Conservation (phyloP, 352 stramenopile species). For the Thalassiosira ordinaria region DNA sequence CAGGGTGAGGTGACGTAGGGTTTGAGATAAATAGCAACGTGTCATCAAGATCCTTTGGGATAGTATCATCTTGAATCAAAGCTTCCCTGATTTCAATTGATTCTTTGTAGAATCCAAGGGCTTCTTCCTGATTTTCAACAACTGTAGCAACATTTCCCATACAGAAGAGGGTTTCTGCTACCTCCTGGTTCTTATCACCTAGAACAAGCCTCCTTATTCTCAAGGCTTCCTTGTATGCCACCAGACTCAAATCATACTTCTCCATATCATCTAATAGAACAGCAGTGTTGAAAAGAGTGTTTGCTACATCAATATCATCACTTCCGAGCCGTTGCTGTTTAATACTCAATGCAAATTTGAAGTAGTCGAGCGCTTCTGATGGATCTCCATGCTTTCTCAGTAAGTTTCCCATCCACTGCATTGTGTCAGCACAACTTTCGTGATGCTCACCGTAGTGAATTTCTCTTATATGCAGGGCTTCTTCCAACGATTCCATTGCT, state of each 20-base stretch:
- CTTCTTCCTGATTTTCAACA: slow-evolving; percentile 62
- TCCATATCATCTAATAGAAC: slow-evolving; percentile 69
- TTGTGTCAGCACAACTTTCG: slow-evolving; percentile 69
- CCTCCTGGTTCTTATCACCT: slow-evolving; percentile 55
- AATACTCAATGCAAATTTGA: slow-evolving; percentile 69
- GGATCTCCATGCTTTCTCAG: slow-evolving; percentile 64
- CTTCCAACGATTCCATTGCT: slow-evolving; percentile 68
- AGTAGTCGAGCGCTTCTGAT: slow-evolving; percentile 69
- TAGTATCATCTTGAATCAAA: slow-evolving; percentile 48
- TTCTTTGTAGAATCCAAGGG: slow-evolving; percentile 63
- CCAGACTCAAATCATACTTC: slow-evolving; percentile 67
- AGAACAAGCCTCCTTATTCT: slow-evolving; percentile 61
- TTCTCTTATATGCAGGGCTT: slow-evolving; percentile 68
- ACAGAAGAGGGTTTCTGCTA: slow-evolving; percentile 70
- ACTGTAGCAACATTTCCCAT: slow-evolving; percentile 66
- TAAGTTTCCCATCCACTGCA: slow-evolving; percentile 73
- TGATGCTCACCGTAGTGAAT: slow-evolving; percentile 65
- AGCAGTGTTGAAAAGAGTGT: slow-evolving; percentile 70
- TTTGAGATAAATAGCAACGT: slow-evolving; percentile 63
- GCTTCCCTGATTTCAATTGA: slow-evolving; percentile 53
- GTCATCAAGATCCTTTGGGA: slow-evolving; percentile 45
- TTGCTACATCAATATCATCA: slow-evolving; percentile 65
- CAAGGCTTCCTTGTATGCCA: slow-evolving; percentile 71
- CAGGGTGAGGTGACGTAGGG: slow-evolving; percentile 27
- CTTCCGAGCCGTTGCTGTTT: slow-evolving; percentile 61